These are phyloP conservation scores for Suhomyces bokatorum DNA, from an alignment of 1,139 yeast species.

Conservation along the genomic window DNA sequence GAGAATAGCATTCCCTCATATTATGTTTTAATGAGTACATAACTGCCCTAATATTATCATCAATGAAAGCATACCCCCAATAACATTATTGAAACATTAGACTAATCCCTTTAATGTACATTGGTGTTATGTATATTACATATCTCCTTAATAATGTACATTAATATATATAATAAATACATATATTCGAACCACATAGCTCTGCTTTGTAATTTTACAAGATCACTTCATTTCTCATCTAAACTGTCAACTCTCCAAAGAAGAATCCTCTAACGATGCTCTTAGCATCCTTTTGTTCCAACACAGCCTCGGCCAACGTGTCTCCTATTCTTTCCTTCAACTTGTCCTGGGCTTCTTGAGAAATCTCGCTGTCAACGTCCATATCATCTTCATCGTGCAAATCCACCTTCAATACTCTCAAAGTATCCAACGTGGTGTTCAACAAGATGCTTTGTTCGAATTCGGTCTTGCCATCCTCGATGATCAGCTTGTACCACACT, in stretches of 20 bases:
- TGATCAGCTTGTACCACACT: slow-evolving; percentile 70
- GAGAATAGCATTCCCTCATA: too few species aligned
- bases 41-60: too few species aligned
- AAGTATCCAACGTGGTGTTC: slow-evolving; percentile 54
- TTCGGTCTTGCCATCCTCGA: slow-evolving; percentile 38
- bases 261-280: slow-evolving; percentile 69
- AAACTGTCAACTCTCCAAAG: slow-evolving; percentile 58
- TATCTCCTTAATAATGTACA: slow-evolving; percentile 5
- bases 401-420: slow-evolving; percentile 46
- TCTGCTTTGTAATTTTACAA: neutral
- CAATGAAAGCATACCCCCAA: too few species aligned
- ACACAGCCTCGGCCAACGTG: slow-evolving; percentile 51
- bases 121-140: too few species aligned
- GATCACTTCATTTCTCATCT: neutral
- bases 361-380: slow-evolving; percentile 33
- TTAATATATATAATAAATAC: slow-evolving; percentile 3
- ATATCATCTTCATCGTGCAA: slow-evolving; percentile 29
- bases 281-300: slow-evolving; percentile 54
- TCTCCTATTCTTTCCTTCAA: slow-evolving; percentile 63
- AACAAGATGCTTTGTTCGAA: slow-evolving; percentile 49
- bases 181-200: neutral
- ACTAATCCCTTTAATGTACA: too few species aligned
- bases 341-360: slow-evolving; percentile 47
- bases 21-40: too few species aligned
- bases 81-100: too few species aligned